phyloP scores from a whole-genome alignment of 345 rosid genomes.

The Boechera divaricarpa region DNA sequence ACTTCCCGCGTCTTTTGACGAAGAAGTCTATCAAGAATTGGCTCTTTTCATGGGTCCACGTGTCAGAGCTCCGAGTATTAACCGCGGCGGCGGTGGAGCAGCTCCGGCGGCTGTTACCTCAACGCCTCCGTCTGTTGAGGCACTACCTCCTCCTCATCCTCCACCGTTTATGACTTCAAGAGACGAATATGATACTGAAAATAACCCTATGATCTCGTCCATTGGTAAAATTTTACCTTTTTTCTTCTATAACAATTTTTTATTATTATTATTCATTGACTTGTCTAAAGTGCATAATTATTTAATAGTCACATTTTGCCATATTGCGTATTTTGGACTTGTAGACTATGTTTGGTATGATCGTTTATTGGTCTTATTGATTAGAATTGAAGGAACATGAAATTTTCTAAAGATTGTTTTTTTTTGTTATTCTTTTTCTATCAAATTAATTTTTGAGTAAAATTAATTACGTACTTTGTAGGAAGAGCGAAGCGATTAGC shows the following conservation, averaged over 20 bases:
- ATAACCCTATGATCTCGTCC: conserved; percentile 28
- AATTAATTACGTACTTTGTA: conserved; percentile 33
- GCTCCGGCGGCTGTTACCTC: conserved; percentile 13
- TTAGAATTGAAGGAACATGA: conserved; percentile 15
- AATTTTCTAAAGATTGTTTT: not conserved
- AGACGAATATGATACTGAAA: conserved; percentile 29
- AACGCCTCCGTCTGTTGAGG: conserved; percentile 31
- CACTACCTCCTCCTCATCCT: conserved; percentile 61
- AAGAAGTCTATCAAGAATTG: conserved; percentile 91
- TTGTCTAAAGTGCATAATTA: conserved; percentile 16
- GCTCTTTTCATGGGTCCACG: conserved; percentile 93
- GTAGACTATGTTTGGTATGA: conserved; percentile 23
- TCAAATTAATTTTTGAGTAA: not conserved
- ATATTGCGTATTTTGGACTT: conserved; percentile 28
- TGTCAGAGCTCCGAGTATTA: conserved; percentile 55
- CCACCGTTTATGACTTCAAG: conserved; percentile 45
- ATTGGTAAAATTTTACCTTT: conserved; percentile 29
- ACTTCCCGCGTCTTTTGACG: conserved; percentile 96
- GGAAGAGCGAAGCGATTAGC: conserved; percentile 71
- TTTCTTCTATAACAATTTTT: not conserved
- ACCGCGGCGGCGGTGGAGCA: conserved; percentile 30
- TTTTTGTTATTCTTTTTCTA: not conserved
- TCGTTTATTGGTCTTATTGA: conserved; percentile 16
- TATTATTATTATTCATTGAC: conserved; percentile 29
- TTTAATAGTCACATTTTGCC: conserved; percentile 28